Evolutionary conservation across 2,329 filamentous ascomycete genomes (phyloP).

Genomic region (Hymenoscyphus occultus): DNA sequence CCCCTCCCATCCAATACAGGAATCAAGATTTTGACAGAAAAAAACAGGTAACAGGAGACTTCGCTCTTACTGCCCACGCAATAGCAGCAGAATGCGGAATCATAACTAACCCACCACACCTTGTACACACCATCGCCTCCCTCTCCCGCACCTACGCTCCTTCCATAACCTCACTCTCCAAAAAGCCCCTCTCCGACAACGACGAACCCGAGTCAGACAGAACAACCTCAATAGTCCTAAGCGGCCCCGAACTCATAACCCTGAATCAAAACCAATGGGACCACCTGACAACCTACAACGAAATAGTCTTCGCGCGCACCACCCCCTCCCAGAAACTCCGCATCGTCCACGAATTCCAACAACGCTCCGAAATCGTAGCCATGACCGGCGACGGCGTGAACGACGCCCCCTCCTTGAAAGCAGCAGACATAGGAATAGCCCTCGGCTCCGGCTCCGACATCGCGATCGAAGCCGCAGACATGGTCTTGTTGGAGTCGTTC

Average conservation of each 20-base stretch:
- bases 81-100: constrained; percentile 73
- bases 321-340: constrained; percentile 77
- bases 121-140: constrained; percentile 52
- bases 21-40: neutral
- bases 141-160: constrained; percentile 27
- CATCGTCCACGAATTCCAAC: constrained; percentile 73
- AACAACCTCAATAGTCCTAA: constrained; percentile 56
- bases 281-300: constrained; percentile 59
- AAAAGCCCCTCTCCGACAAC: constrained; percentile 9
- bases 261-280: constrained; percentile 69
- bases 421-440: constrained; percentile 53
- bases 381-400: constrained; percentile 43
- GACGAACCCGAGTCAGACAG: constrained; percentile 14
- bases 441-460: constrained; percentile 65
- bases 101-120: constrained; percentile 49
- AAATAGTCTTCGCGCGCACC: constrained; percentile 74
- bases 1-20: neutral
- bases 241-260: constrained; percentile 61
- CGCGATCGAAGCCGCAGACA: constrained; percentile 57
- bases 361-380: constrained; percentile 52
- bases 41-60: constrained; percentile 68
- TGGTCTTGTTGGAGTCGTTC: constrained; percentile 54
- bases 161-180: constrained; percentile 19
- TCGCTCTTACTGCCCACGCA: constrained; percentile 69
- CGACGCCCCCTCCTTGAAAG: constrained; percentile 50